Conservation (phyloP, 2,329 filamentous ascomycete species). For the Pseudodiploospora longispora region DNA sequence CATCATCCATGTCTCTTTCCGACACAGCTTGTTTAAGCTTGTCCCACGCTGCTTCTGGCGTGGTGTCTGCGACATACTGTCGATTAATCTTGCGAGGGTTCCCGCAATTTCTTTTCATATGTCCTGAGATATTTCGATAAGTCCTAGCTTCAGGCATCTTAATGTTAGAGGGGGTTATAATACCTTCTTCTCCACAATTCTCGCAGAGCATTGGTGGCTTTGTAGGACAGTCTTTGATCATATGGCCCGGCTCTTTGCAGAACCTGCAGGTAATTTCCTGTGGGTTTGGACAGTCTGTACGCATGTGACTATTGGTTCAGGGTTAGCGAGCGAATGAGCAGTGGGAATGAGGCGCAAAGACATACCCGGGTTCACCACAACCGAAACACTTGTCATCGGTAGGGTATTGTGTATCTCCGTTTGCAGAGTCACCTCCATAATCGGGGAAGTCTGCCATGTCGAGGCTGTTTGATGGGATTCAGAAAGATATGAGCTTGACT, state of each 20-base stretch:
- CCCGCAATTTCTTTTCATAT: slow-evolving; percentile 47
- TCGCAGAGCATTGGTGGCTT: slow-evolving; percentile 48
- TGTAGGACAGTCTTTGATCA: slow-evolving; percentile 54
- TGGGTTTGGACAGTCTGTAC: slow-evolving; percentile 27
- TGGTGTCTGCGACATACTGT: slow-evolving; percentile 37
- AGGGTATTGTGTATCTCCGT: background rate
- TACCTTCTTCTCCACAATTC: slow-evolving; percentile 55
- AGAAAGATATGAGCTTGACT: too few relatives aligned
- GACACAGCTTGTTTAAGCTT: slow-evolving; percentile 43
- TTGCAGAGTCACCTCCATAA: too few relatives aligned
- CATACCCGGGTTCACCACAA: slow-evolving; percentile 29
- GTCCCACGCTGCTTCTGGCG: slow-evolving; percentile 50
- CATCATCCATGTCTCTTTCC: slow-evolving; percentile 52
- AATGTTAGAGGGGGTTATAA: slow-evolving; percentile 7
- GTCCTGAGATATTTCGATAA: slow-evolving; percentile 33
- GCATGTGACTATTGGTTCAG: slow-evolving; percentile 17
- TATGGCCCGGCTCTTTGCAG: slow-evolving; percentile 45
- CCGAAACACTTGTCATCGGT: slow-evolving; percentile 26
- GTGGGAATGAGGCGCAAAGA: background rate
- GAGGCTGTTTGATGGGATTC: too few relatives aligned
- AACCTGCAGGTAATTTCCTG: slow-evolving; percentile 29
- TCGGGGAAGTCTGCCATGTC: too few relatives aligned
- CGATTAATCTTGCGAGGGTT: slow-evolving; percentile 52
- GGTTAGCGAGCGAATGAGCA: slow-evolving; percentile 5
- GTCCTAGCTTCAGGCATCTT: too few relatives aligned